Evolutionary conservation across 176 grass and related monocot genomes (phyloP).

Genomic region (Aegilops bicornis): DNA sequence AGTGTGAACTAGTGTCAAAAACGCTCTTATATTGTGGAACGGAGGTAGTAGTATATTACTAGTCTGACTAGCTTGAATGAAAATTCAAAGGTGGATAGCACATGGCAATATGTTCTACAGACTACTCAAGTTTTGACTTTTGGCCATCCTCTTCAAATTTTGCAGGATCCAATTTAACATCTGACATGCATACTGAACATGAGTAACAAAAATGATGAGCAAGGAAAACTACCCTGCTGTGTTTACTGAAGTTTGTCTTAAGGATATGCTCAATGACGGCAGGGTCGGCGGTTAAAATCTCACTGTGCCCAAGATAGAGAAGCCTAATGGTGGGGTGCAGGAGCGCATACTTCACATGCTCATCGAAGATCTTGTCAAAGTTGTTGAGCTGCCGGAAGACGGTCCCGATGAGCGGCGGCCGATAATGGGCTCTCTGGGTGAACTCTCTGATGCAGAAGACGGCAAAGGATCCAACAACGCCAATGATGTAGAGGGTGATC

Average conservation of each 20-base stretch:
- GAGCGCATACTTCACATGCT: not conserved
- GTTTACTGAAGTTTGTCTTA: no score
- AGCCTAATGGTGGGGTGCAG: no score
- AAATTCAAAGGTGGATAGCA: no score
- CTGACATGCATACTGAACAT: not conserved
- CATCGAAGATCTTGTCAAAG: slow-evolving; percentile 42
- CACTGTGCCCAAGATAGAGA: no score
- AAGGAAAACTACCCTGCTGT: not conserved
- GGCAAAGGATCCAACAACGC: slow-evolving; percentile 25
- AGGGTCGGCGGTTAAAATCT: no score
- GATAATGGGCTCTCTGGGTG: not conserved
- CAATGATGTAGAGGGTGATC: slow-evolving; percentile 27
- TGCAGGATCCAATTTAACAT: not conserved
- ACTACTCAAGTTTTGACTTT: not conserved
- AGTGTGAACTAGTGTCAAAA: no score
- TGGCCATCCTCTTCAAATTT: not conserved
- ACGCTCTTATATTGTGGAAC: no score
- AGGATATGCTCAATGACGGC: no score
- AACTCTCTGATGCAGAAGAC: slow-evolving; percentile 34
- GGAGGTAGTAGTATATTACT: no score
- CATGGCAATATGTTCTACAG: no score
- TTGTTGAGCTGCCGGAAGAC: slow-evolving; percentile 30
- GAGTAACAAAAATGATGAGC: not conserved
- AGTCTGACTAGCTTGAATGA: no score
- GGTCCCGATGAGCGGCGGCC: slow-evolving; percentile 37